phyloP scores from a whole-genome alignment of 1,284 basidiomycete species.

The Sporisorium graminicola region DNA sequence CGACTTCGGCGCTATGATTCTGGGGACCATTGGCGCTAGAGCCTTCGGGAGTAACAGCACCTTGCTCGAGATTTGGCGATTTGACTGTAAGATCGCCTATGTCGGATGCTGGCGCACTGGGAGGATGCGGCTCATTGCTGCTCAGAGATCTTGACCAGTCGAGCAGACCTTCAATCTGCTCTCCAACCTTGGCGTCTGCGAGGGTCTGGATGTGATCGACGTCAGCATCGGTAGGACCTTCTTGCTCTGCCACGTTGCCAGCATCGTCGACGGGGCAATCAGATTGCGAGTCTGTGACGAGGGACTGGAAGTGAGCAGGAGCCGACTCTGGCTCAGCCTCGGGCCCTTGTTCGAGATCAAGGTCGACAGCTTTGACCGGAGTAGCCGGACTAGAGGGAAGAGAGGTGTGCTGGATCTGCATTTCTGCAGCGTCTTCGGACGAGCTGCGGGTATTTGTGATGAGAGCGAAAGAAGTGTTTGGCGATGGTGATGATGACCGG shows the following conservation, averaged over 20 bases:
- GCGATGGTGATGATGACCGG: slow-evolving; percentile 5
- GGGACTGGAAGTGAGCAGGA: neutral
- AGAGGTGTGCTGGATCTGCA: slow-evolving; percentile 15
- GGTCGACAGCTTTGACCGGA: neutral
- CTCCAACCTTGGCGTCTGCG: slow-evolving; percentile 23
- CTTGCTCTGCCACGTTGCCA: neutral
- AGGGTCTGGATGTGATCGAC: slow-evolving; percentile 27
- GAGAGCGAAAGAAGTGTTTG: neutral
- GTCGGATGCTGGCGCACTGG: slow-evolving; percentile 1
- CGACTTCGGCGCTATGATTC: neutral
- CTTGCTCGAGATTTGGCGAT: neutral
- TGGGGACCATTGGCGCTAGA: neutral
- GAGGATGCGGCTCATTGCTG: neutral
- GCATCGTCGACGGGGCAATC: neutral
- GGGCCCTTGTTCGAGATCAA: neutral
- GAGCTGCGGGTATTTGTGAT: slow-evolving; percentile 24
- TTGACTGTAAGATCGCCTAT: neutral
- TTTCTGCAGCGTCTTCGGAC: slow-evolving; percentile 32
- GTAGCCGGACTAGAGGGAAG: slow-evolving; percentile 8
- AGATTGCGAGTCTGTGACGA: neutral
- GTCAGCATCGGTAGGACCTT: slow-evolving; percentile 26
- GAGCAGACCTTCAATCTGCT: slow-evolving; percentile 25
- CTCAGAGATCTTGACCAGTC: slow-evolving; percentile 18
- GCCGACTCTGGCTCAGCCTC: neutral
- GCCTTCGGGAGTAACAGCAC: neutral